Evolutionary conservation across 257 asterid species (phyloP).

Genomic region (Nicotiana benthamiana): DNA sequence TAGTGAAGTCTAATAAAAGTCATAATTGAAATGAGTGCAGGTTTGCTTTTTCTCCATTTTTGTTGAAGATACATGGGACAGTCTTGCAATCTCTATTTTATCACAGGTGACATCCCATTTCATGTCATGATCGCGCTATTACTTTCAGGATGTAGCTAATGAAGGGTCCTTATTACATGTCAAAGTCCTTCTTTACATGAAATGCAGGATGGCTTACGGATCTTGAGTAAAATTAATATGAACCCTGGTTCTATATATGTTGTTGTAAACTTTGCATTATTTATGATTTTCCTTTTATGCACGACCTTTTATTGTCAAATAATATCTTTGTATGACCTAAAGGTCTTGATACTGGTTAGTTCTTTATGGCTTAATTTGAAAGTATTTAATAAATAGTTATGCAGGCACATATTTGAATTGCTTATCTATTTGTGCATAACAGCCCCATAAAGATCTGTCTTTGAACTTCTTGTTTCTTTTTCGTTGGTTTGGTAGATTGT

Average conservation of each 20-base stretch:
- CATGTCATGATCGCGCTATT: background rate
- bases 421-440: background rate
- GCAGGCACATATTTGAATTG: background rate
- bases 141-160: background rate
- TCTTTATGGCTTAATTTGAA: background rate
- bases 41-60: constrained; percentile 46
- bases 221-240: background rate
- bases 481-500: constrained; percentile 52
- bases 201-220: background rate
- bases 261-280: background rate
- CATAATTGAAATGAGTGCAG: constrained; percentile 41
- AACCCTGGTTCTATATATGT: background rate
- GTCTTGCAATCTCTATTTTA: constrained; percentile 50
- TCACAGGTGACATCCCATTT: constrained; percentile 45
- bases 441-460: constrained; percentile 4
- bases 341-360: background rate
- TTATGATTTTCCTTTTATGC: background rate
- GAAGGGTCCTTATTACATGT: background rate
- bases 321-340: background rate
- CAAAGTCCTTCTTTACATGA: background rate
- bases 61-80: constrained; percentile 59
- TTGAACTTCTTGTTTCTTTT: constrained; percentile 17
- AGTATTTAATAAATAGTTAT: background rate
- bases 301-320: background rate
- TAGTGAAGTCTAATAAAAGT: background rate